Evolutionary conservation across 2,329 filamentous ascomycete species (phyloP).

Genomic region (Neodidymelliopsis sp.): DNA sequence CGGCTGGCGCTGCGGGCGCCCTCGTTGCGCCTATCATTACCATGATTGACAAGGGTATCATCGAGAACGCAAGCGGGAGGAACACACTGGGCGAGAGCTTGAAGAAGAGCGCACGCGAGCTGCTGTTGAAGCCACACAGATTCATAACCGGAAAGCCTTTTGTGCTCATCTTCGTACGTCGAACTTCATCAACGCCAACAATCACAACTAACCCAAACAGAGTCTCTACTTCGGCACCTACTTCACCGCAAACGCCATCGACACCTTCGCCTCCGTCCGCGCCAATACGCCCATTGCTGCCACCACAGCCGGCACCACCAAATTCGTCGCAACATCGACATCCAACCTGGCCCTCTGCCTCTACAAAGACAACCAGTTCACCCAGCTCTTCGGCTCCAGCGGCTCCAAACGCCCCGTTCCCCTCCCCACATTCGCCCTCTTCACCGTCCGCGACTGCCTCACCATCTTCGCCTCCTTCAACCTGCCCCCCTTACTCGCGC

Average conservation of each 20-base stretch:
- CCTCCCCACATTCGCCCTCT: constrained; percentile 75
- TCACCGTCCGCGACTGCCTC: constrained; percentile 81
- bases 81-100: constrained; percentile 67
- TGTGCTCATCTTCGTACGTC: constrained; percentile 64
- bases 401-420: constrained; percentile 64
- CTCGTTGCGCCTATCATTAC: constrained; percentile 85
- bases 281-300: constrained; percentile 61
- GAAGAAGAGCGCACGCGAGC: constrained; percentile 62
- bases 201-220: constrained; percentile 34
- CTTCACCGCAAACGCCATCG: constrained; percentile 84
- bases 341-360: constrained; percentile 87
- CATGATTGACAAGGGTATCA: constrained; percentile 82
- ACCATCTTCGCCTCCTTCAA: constrained; percentile 96
- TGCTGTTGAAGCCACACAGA: constrained; percentile 67
- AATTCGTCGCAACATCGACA: constrained; percentile 81
- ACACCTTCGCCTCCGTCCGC: constrained; percentile 76
- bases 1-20: constrained; percentile 74
- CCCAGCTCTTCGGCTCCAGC: constrained; percentile 75
- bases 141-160: constrained; percentile 72
- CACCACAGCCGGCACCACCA: constrained; percentile 77
- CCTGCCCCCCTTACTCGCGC: constrained; percentile 79
- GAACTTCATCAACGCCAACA: neutral
- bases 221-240: constrained; percentile 87
- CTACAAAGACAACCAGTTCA: constrained; percentile 89
- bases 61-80: constrained; percentile 80